Evolutionary conservation across 768 basidiomycete species (phyloP).

Genomic region (Suillus occidentalis): DNA sequence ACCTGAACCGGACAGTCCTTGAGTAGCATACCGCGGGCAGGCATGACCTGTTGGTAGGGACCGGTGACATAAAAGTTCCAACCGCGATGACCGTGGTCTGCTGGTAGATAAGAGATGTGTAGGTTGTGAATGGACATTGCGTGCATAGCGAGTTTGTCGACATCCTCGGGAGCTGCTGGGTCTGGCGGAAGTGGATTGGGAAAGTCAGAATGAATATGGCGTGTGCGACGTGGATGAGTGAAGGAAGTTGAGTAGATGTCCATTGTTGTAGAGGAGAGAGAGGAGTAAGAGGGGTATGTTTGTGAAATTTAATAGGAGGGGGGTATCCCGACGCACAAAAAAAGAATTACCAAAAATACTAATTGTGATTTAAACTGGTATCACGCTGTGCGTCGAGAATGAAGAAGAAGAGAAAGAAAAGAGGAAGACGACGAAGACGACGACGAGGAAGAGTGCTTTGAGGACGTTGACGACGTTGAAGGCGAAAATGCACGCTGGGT

Average conservation of each 20-base stretch:
- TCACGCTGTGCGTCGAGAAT: neutral
- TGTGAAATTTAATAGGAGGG: slow-evolving; percentile 7
- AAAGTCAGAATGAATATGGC: slow-evolving; percentile 55
- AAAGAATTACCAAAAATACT: slow-evolving; percentile 9
- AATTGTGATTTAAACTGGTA: slow-evolving; percentile 9
- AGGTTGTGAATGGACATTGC: slow-evolving; percentile 82
- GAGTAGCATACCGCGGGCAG: slow-evolving; percentile 82
- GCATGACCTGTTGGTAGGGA: slow-evolving; percentile 90
- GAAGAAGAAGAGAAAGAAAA: neutral
- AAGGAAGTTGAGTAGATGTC: slow-evolving; percentile 96
- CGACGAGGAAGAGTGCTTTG: neutral
- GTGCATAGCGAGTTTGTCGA: slow-evolving; percentile 77
- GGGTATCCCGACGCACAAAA: slow-evolving; percentile 8
- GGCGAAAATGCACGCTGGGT: slow-evolving; percentile 5
- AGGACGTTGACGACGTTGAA: neutral
- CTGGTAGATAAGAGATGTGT: slow-evolving; percentile 75
- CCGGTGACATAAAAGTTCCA: slow-evolving; percentile 94
- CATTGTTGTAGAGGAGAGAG: slow-evolving; percentile 47
- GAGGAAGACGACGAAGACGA: neutral
- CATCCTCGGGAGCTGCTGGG: slow-evolving; percentile 53
- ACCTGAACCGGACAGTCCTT: slow-evolving; percentile 90
- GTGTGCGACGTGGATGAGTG: slow-evolving; percentile 83
- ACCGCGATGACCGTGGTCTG: slow-evolving; percentile 63
- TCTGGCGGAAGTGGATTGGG: slow-evolving; percentile 42
- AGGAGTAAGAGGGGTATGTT: slow-evolving; percentile 11